Evolutionary conservation across 805 yeast species (phyloP), one percentile per base, ranked within the genome.

Genomic region (Pichia occidentalis): DNA sequence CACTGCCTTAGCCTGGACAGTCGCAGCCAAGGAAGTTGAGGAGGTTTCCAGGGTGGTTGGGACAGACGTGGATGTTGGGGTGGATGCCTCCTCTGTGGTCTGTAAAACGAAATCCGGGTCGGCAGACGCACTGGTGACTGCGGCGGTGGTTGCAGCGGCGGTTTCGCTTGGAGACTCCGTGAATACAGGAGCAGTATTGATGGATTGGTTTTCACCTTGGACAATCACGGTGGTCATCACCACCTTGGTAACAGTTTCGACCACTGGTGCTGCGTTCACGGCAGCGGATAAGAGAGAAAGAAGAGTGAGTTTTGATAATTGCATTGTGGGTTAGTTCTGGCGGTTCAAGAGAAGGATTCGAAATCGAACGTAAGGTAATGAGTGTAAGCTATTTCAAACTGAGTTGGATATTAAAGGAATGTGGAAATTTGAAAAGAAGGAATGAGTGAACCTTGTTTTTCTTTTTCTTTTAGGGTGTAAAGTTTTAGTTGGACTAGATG

Each of bases 201-300:
- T 5, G 9, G 35, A 28, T 13, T 39, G 43, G 10, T 37, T 36
- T 23, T 39, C 31, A 11, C 42, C 56, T 5, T 45, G 52, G 12
- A 45, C 46, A 32, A 54, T 47, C 23, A 53, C 51, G 4, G 57
- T 53, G 4, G 47, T 46, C 27, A 43, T 29, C 20, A 51, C 52
- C 14, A 50, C 45, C 32, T 47, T 29, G 2, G 57, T 52, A 13
- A 53, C 57, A n/a, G 40, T 48, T 4, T 43, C 48, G 2, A 46
- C 39, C 11, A 47, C 40, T 16, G 60, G 59, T 21, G 53, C 56
- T 18, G 56, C 54, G 24, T 32, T 18, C 19, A 44, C 53, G 20
- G 47, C 24, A 20, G 48, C 46, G 10, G 53, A 43, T 5, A 55
- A 40, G 29, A 52, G 38, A 17, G 48, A 39, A 29, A 44, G 33